Evolutionary conservation across 495 filamentous ascomycete genomes (phyloP), one percentile per base, ranked within the genome.

Genomic region (Chaetomium cochliodes): DNA sequence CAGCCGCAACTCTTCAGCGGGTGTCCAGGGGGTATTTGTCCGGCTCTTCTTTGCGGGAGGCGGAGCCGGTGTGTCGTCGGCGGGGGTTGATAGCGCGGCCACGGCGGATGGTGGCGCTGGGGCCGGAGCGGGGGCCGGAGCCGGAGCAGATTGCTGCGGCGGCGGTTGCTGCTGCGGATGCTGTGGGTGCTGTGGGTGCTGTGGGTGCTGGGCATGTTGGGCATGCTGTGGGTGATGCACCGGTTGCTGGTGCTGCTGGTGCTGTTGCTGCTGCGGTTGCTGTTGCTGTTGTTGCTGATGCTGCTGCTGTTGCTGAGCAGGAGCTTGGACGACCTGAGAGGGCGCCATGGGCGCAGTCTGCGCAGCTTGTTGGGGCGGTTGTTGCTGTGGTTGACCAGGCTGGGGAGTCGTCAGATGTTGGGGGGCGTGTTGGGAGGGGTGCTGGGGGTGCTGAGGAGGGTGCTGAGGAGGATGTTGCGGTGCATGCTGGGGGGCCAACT

Each of bases 21-120:
- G 91, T 0, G 92, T 96, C 94, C 94, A 98, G 12, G 94, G 94
- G 7, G 94, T 98, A 72, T 98, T 98, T 18, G 94, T 98, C 65
- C 94, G 80, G 67, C 91, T 92, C 80, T 96, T 96, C 81, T 96
- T 97, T 54, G 86, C 85, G 0, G 89, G 88, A 2, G 88, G 84
- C 11, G 81, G 76, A 62, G 80, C 75, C 23, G 78, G 47, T 0
- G 73, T 65, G 53, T 77, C 70, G 28, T 77, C 73, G 22, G 64
- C 65, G 39, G 76, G 64, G 37, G 74, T 73, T 15, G 77, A 70
- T 13, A 73, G 72, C 18, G 66, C 62, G 28, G 77, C 66, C 0
- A 73, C 69, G 26, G 75, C 70, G 22, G 70, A 70, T 49, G 75
- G 68, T 50, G 79, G 73, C n/a, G 77, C 63, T 0, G 76, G 67